These are phyloP conservation scores for Ophiostoma ulmi DNA, from an alignment of 2,329 filamentous ascomycete species.

Conservation along the genomic window DNA sequence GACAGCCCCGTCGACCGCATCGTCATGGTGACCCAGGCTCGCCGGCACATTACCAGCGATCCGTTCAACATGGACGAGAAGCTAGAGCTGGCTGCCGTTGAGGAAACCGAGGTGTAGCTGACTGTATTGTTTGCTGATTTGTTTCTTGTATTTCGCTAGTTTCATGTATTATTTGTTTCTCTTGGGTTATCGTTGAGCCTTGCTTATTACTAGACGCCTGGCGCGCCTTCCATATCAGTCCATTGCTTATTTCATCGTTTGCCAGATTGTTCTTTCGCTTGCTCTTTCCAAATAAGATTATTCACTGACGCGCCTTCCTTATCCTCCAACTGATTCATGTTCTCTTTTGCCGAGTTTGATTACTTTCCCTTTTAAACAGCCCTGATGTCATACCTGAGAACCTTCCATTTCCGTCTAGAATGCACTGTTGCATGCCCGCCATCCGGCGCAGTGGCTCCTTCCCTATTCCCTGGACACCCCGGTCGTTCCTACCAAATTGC, in stretches of 20 bases:
- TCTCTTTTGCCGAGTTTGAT: neutral
- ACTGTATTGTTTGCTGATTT: too few species aligned
- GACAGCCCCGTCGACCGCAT: conserved; percentile 29
- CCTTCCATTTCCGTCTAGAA: neutral
- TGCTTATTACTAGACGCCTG: too few species aligned
- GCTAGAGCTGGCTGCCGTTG: conserved; percentile 21
- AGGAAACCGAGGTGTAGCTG: conserved; percentile 5
- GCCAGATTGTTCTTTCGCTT: neutral
- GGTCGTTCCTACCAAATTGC: neutral
- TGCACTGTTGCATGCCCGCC: neutral
- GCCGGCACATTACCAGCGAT: conserved; percentile 26
- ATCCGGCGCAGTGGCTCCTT: neutral
- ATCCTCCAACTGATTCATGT: too few species aligned
- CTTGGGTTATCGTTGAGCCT: too few species aligned
- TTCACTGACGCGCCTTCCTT: neutral
- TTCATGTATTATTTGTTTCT: neutral
- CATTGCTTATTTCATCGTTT: neutral
- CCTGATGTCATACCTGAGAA: conserved; percentile 4
- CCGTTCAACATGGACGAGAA: conserved; percentile 26
- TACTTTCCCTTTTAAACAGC: neutral
- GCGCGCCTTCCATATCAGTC: neutral
- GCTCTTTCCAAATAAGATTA: neutral
- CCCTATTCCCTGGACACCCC: conserved; percentile 3
- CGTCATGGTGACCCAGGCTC: conserved; percentile 28
- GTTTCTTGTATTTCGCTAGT: neutral